Percentiles rank a stretch among this genome's conserved stretches.
Conservation (phyloP, 2,329 filamentous ascomycete genomes). For the Ceratocystis destructans region DNA sequence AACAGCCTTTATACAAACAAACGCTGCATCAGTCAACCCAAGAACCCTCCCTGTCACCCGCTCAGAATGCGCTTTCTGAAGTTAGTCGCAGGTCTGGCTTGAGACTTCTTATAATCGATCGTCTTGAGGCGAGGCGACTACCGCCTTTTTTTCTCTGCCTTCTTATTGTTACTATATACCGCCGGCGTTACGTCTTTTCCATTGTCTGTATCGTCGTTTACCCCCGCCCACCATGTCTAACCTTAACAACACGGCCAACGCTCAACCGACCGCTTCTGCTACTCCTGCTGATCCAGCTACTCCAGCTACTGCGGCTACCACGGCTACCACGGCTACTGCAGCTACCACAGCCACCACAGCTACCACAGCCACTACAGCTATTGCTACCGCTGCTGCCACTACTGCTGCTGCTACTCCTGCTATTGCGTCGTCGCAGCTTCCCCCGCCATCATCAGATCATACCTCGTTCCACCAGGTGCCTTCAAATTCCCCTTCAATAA, state of each 20-base stretch:
- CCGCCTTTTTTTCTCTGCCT: neutral
- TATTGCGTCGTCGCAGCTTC: conserved; percentile 16
- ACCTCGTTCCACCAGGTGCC: conserved; percentile 28
- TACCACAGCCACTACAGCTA: too few species aligned
- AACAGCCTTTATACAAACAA: too few species aligned
- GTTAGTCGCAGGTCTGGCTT: conserved; percentile 1
- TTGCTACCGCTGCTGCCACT: too few species aligned
- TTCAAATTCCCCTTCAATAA: conserved; percentile 32
- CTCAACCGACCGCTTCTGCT: neutral
- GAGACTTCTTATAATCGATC: neutral
- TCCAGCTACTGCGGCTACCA: too few species aligned
- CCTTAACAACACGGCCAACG: neutral
- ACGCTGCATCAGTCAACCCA: neutral
- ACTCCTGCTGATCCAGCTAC: neutral
- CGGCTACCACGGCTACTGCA: too few species aligned
- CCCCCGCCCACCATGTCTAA: neutral
- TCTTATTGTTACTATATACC: neutral
- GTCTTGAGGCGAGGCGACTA: neutral
- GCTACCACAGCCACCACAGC: too few species aligned
- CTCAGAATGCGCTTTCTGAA: conserved; percentile 2
- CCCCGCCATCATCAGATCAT: conserved; percentile 18
- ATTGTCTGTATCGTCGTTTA: neutral
- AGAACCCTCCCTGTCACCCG: neutral
- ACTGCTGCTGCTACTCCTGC: neutral
- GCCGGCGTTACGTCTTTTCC: neutral